A percentile compares a stretch with the other conserved stretches of the same genome.
phyloP scores from a whole-genome alignment of 1,139 yeast species.

The Candida sp. region DNA sequence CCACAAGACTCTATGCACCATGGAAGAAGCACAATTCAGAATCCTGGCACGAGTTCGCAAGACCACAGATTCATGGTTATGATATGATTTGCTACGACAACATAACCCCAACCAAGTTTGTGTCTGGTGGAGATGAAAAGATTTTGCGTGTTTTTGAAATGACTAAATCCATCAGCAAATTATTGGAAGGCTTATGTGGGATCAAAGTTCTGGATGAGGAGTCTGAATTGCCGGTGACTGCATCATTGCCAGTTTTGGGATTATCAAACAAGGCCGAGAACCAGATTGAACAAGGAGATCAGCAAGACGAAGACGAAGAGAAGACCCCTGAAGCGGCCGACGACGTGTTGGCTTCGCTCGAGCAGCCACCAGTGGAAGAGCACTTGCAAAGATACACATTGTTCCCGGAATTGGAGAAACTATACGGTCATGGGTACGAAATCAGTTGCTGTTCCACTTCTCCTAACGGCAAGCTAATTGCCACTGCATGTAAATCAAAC shows the following conservation, averaged over 20 bases:
- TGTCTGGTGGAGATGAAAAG: constrained; percentile 97
- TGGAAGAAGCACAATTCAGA: constrained; percentile 45
- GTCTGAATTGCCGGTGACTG: constrained; percentile 66
- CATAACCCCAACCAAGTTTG: constrained; percentile 64
- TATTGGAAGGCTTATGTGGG: constrained; percentile 61
- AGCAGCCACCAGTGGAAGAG: constrained; percentile 82
- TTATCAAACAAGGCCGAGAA: constrained; percentile 88
- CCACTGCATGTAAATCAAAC: constrained; percentile 94
- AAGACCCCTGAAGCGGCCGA: constrained; percentile 33
- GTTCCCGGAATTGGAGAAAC: constrained; percentile 94
- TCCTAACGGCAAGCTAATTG: constrained; percentile 67
- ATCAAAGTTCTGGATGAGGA: constrained; percentile 30
- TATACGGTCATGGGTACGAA: constrained; percentile 98
- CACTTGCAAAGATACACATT: constrained; percentile 89
- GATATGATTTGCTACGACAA: constrained; percentile 90
- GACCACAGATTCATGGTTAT: constrained; percentile 99
- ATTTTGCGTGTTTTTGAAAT: constrained; percentile 87
- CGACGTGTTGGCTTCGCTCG: constrained; percentile 49
- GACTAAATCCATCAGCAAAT: constrained; percentile 76
- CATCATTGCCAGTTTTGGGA: constrained; percentile 92
- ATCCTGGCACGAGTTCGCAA: constrained; percentile 91
- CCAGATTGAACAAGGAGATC: constrained; percentile 46
- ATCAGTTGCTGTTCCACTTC: constrained; percentile 79
- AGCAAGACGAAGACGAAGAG: constrained; percentile 40
- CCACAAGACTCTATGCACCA: constrained; percentile 81